Conservation (phyloP, 176 grass and related monocot genomes). For the Lolium perenne region DNA sequence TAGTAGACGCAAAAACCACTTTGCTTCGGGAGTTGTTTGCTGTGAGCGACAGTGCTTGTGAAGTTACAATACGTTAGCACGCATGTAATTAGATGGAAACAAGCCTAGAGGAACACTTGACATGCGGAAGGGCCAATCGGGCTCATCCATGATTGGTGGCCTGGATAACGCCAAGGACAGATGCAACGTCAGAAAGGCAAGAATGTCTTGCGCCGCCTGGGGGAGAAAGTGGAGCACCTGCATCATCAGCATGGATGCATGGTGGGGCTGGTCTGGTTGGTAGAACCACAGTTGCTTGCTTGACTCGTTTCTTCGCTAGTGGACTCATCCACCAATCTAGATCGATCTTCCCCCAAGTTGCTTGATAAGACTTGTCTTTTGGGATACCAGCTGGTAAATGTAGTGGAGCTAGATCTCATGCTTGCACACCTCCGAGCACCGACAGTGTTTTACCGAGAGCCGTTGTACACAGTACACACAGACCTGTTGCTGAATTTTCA, state of each 20-base stretch:
- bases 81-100: too few species aligned
- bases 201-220: constrained; percentile 31
- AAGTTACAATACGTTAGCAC: not conserved
- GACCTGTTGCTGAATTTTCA: not conserved
- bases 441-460: not conserved
- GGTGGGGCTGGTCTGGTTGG: constrained; percentile 40
- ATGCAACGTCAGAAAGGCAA: constrained; percentile 46
- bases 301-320: constrained; percentile 12
- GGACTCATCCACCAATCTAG: constrained; percentile 12
- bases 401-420: not conserved
- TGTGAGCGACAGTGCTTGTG: not conserved
- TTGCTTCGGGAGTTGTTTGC: not conserved
- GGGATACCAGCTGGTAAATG: constrained; percentile 2
- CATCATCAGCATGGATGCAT: not conserved
- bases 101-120: not conserved
- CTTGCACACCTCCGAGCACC: not conserved
- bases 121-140: not conserved
- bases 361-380: constrained; percentile 13
- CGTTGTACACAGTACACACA: not conserved
- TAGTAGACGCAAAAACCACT: not conserved
- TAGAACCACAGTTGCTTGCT: constrained; percentile 18
- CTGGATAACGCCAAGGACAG: constrained; percentile 18
- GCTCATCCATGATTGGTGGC: not conserved
- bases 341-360: constrained; percentile 29
- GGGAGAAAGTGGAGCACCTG: not conserved